phyloP scores from a whole-genome alignment of 768 basidiomycete species.

The Piloderma croceum region DNA sequence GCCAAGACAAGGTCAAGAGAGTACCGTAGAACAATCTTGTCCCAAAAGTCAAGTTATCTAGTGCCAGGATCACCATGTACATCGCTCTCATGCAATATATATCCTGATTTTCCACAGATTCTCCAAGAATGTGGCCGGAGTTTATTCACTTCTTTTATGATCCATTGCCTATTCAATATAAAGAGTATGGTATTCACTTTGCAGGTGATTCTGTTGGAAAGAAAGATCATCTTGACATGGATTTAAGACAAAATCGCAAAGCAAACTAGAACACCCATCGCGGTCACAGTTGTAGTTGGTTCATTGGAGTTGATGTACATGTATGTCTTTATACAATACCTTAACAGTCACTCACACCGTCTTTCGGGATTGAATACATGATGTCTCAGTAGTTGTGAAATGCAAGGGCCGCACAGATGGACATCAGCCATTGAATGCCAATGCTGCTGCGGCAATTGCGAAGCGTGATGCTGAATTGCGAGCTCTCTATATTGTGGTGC shows the following conservation, averaged over 20 bases:
- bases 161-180: constrained; percentile 77
- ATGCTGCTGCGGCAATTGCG: constrained; percentile 56
- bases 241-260: constrained; percentile 89
- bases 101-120: not conserved
- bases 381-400: constrained; percentile 52
- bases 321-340: constrained; percentile 6
- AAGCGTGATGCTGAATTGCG: constrained; percentile 73
- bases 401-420: constrained; percentile 64
- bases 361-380: constrained; percentile 82
- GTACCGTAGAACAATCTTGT: constrained; percentile 58
- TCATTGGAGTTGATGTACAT: constrained; percentile 73
- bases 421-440: constrained; percentile 44
- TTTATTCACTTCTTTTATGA: constrained; percentile 68
- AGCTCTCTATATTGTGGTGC: constrained; percentile 79
- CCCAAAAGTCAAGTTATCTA: constrained; percentile 58
- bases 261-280: constrained; percentile 72
- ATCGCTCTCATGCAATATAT: constrained; percentile 14
- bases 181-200: constrained; percentile 92
- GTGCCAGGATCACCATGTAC: constrained; percentile 68
- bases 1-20: constrained; percentile 44
- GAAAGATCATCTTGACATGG: constrained; percentile 88
- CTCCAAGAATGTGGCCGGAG: constrained; percentile 50
- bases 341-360: too few relatives aligned
- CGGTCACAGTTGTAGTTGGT: constrained; percentile 89
- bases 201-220: constrained; percentile 66